A percentile compares a stretch with the other conserved stretches of the same genome.
Conservation (phyloP, 2,329 filamentous ascomycete genomes). For the Leptographium radiaticola region DNA sequence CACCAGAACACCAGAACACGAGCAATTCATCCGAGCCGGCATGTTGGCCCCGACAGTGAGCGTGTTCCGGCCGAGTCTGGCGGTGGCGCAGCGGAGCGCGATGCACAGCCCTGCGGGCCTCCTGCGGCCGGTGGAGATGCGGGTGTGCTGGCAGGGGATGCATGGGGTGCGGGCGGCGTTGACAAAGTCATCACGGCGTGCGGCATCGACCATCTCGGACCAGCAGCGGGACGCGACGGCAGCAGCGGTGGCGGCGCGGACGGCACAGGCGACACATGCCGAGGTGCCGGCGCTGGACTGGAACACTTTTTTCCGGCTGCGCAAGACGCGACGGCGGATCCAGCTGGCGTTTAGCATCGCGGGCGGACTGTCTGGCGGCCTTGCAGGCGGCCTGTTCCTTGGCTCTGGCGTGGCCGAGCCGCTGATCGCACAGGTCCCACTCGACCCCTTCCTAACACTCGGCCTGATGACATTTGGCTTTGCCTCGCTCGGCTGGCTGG, state of each 20-base stretch:
- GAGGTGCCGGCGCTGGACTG: constrained; percentile 50
- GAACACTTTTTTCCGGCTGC: constrained; percentile 87
- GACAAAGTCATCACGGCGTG: background rate
- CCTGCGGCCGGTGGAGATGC: too few species aligned
- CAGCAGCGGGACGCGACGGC: constrained; percentile 9
- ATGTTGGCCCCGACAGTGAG: constrained; percentile 8
- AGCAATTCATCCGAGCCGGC: background rate
- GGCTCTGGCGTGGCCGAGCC: constrained; percentile 60
- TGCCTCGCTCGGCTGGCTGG: constrained; percentile 74
- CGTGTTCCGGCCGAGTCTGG: constrained; percentile 6
- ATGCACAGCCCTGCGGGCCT: background rate
- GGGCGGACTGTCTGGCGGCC: constrained; percentile 48
- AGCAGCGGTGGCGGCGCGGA: constrained; percentile 5
- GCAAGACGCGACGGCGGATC: constrained; percentile 71
- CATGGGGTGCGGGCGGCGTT: background rate
- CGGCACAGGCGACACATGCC: constrained; percentile 12
- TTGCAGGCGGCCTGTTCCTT: constrained; percentile 51
- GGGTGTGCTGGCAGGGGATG: too few species aligned
- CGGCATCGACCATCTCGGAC: background rate
- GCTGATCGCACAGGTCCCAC: constrained; percentile 56
- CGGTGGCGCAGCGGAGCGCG: background rate
- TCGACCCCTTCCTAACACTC: constrained; percentile 79
- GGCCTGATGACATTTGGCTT: constrained; percentile 68
- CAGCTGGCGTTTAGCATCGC: constrained; percentile 66
- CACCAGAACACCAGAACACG: background rate